Base-by-base conservation (phyloP, 495 filamentous ascomycete species). In the Talaromyces wortmannii region DNA sequence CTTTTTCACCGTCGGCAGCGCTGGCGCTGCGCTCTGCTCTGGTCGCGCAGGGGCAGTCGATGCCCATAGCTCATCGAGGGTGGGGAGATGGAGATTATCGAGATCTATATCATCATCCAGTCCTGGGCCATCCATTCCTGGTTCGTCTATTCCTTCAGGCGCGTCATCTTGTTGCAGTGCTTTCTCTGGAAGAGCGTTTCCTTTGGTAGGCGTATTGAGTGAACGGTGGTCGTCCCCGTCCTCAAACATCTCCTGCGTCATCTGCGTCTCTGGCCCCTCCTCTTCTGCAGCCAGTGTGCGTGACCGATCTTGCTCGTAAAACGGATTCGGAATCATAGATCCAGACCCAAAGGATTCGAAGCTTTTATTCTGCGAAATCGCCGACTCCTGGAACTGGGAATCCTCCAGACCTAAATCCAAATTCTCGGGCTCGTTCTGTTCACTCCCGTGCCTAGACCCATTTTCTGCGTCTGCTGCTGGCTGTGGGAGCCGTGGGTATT, bases 301-400 rank as follows among this genome's bases (percentile, higher is more conserved):
- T 40, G 36, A 8, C 13, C 36, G 36, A 52, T 63, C 64, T 30
- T 48, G 50, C 51, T 61, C 57, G 49, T 60, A 67, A 55, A 67
- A 67, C 16, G 67, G 64, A 50, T 67, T 64, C 7, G 59, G 61
- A 23, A 66, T 62, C 5, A 57, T 45, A 1, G 59, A 62, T 13
- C 40, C 29, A 40, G 40, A 8, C 31, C 3, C 15, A 30, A 45
- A 31, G 40, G 17, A n/a, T n/a, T 53, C 13, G 16, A 5, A 43
- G 44, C 40, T 8, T 10, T 44, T 52, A 1, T 52, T 40, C 40
- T 43, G 11, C n/a, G n/a, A 23, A 12, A 30, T 23, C 33, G 16
- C 2, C 17, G n/a, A n/a, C 17, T 7, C 33, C 5, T 44, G 48
- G 2, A 15, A 40, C 6, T 5, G 17, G 6, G 29, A 29, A 2